Evolutionary conservation across 179 eudicot genomes (phyloP).

Genomic region (Carnegiea gigantea): DNA sequence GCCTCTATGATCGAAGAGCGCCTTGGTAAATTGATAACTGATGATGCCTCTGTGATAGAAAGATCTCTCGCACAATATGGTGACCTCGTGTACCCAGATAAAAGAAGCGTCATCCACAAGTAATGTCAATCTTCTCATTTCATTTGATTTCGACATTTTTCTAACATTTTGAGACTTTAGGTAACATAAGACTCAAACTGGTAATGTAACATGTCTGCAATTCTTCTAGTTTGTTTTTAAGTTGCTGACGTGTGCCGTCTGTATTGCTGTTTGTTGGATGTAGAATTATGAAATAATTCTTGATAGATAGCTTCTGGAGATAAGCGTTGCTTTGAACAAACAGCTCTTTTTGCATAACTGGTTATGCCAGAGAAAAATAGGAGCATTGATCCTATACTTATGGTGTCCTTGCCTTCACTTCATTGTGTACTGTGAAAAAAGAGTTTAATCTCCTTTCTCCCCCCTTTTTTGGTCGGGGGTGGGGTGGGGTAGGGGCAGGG

Average conservation of each 20-base stretch:
- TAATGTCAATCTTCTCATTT: slow-evolving; percentile 34
- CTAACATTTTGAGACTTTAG: background rate
- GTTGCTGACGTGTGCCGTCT: background rate
- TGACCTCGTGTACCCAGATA: slow-evolving; percentile 79
- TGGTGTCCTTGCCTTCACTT: too few species aligned
- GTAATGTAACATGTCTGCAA: background rate
- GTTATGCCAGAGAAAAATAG: background rate
- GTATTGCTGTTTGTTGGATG: background rate
- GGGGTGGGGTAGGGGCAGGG: too few species aligned
- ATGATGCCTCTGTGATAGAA: slow-evolving; percentile 69
- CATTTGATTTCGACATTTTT: slow-evolving; percentile 12
- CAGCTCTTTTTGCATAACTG: background rate
- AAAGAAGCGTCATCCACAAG: slow-evolving; percentile 67
- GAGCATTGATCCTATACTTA: background rate
- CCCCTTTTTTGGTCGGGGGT: too few species aligned
- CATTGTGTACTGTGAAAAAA: too few species aligned
- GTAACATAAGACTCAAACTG: background rate
- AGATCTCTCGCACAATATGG: slow-evolving; percentile 94
- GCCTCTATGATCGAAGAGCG: slow-evolving; percentile 68
- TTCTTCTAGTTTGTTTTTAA: background rate
- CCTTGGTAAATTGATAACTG: slow-evolving; percentile 77
- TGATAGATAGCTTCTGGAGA: background rate
- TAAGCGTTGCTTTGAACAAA: background rate
- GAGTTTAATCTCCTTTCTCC: too few species aligned
- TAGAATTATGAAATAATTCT: background rate